Evolutionary conservation across 2,329 filamentous ascomycete genomes (phyloP).

Genomic region (Arthrobotrys musiformis): DNA sequence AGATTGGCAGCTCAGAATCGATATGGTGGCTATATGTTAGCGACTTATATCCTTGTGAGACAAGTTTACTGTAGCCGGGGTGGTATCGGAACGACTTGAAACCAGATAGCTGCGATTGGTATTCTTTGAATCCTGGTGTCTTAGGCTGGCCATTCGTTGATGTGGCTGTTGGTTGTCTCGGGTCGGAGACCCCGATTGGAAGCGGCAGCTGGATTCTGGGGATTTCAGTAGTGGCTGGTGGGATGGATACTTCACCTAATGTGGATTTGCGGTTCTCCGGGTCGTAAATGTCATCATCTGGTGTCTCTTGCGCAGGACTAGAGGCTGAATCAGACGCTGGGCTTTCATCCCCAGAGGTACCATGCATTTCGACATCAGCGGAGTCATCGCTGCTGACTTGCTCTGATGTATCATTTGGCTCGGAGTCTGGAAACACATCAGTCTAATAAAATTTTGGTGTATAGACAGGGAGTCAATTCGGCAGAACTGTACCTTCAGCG

Average conservation of each 20-base stretch:
- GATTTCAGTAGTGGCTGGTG: conserved; percentile 55
- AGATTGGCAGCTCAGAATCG: conserved; percentile 77
- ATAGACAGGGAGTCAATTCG: not conserved
- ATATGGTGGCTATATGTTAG: conserved; percentile 94
- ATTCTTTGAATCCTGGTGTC: conserved; percentile 69
- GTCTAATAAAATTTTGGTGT: conserved; percentile 7
- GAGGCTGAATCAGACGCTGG: conserved; percentile 16
- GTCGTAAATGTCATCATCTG: conserved; percentile 33
- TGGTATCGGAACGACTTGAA: conserved; percentile 94
- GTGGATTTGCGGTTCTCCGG: conserved; percentile 31
- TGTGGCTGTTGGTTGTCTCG: not conserved
- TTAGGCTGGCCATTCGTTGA: conserved; percentile 56
- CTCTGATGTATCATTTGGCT: conserved; percentile 15
- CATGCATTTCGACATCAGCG: conserved; percentile 38
- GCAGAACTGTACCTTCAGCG: conserved; percentile 21
- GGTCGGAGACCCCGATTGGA: conserved; percentile 49
- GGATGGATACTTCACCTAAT: conserved; percentile 38
- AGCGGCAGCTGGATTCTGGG: conserved; percentile 58
- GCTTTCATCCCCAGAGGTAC: conserved; percentile 1
- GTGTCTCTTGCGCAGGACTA: conserved; percentile 20
- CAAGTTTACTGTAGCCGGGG: conserved; percentile 75
- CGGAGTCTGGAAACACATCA: conserved; percentile 28
- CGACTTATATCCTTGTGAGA: conserved; percentile 82
- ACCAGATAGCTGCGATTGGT: conserved; percentile 81
- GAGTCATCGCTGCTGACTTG: conserved; percentile 27